Percentiles rank a stretch among this genome's conserved stretches.
Conservation (phyloP, 306 rosid genomes). For the Calophaca sinica region DNA sequence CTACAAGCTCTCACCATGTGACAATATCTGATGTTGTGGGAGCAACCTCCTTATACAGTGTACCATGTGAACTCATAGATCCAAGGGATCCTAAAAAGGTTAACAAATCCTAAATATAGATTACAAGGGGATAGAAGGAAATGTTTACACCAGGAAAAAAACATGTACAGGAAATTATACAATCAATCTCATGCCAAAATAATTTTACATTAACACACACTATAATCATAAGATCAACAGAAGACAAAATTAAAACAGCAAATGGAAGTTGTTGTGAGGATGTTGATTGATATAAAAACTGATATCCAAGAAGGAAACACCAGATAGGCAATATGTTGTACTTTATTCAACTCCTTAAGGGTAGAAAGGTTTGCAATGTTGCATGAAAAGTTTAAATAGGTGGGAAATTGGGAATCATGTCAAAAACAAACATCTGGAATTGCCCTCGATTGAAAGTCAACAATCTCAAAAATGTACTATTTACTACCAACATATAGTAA, state of each 20-base stretch:
- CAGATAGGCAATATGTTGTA: slow-evolving; percentile 12
- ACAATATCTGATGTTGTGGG: slow-evolving; percentile 55
- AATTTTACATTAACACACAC: slow-evolving; percentile 17
- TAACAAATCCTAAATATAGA: slow-evolving; percentile 26
- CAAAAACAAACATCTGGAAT: slow-evolving; percentile 10
- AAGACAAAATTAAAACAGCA: slow-evolving; percentile 11
- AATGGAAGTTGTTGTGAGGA: slow-evolving; percentile 27
- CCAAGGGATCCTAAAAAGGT: slow-evolving; percentile 81
- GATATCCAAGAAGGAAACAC: slow-evolving; percentile 23
- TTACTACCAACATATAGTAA: slow-evolving; percentile 4
- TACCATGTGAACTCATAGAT: slow-evolving; percentile 80
- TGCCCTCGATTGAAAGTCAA: slow-evolving; percentile 26
- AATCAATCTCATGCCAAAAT: slow-evolving; percentile 12
- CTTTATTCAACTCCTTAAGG: slow-evolving; percentile 28
- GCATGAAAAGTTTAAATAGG: slow-evolving; percentile 26
- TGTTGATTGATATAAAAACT: slow-evolving; percentile 31
- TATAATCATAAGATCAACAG: slow-evolving; percentile 27
- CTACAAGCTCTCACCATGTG: slow-evolving; percentile 73
- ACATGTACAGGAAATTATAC: slow-evolving; percentile 12
- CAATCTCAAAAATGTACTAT: slow-evolving; percentile 16
- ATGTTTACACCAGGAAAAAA: background rate
- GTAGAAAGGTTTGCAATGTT: background rate
- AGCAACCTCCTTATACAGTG: slow-evolving; percentile 64
- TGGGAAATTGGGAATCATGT: slow-evolving; percentile 10
- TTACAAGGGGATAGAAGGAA: slow-evolving; percentile 19